phyloP scores from a whole-genome alignment of 75 land plant genomes.

The Cryptomeria japonica region DNA sequence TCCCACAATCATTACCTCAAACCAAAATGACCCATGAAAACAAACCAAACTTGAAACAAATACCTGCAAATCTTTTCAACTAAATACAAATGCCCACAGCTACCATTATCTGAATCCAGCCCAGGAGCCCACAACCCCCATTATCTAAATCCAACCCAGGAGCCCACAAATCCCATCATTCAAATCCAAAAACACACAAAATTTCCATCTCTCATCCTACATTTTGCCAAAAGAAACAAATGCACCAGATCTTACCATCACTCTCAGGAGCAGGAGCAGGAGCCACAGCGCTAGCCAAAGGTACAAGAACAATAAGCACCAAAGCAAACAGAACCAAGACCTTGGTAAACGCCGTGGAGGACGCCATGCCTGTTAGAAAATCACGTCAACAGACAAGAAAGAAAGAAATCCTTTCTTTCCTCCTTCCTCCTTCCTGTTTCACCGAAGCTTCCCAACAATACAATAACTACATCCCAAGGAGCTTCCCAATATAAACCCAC shows the following conservation, averaged over 20 bases:
- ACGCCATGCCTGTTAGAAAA: constrained; percentile 17
- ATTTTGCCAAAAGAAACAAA: neutral
- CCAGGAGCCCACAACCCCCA: too few relatives aligned
- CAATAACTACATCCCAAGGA: neutral
- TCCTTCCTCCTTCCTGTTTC: neutral
- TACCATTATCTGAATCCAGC: too few relatives aligned
- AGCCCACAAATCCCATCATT: neutral
- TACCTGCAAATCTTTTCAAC: too few relatives aligned
- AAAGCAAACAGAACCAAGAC: neutral
- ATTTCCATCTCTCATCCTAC: neutral
- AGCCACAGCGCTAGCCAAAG: constrained; percentile 22
- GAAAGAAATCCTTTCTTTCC: neutral
- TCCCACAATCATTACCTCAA: too few relatives aligned
- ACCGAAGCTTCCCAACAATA: neutral
- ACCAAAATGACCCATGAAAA: too few relatives aligned
- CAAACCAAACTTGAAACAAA: too few relatives aligned
- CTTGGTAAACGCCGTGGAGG: neutral
- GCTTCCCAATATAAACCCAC: neutral
- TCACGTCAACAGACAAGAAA: neutral
- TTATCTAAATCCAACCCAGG: neutral
- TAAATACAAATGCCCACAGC: too few relatives aligned
- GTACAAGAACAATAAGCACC: neutral
- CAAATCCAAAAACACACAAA: neutral
- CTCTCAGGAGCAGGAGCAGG: constrained; percentile 43
- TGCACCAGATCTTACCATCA: constrained; percentile 27